Conservation (phyloP, 768 basidiomycete genomes). For the Udeniomyces megalosporus region DNA sequence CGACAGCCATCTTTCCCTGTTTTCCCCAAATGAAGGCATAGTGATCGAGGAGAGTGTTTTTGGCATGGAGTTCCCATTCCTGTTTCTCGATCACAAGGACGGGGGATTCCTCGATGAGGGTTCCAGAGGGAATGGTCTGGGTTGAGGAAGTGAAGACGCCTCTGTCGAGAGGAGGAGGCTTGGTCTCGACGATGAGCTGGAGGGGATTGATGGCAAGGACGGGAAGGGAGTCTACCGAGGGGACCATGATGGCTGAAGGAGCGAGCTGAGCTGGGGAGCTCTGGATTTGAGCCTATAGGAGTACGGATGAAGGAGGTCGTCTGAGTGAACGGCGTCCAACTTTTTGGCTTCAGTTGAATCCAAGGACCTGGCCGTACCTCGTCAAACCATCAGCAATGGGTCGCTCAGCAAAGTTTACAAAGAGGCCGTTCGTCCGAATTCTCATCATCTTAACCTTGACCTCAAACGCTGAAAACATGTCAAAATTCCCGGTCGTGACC, state of each 20-base stretch:
- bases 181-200: neutral
- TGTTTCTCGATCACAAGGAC: slow-evolving; percentile 55
- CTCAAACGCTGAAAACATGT: too few species aligned
- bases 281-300: neutral
- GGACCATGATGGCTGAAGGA: too few species aligned
- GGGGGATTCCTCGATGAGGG: slow-evolving; percentile 68
- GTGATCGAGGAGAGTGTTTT: slow-evolving; percentile 49
- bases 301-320: neutral
- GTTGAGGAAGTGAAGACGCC: slow-evolving; percentile 35
- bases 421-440: neutral
- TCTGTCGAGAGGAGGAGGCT: slow-evolving; percentile 10
- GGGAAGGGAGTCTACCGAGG: neutral
- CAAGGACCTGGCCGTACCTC: too few species aligned
- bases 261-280: neutral
- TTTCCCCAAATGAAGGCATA: slow-evolving; percentile 69
- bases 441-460: too few species aligned
- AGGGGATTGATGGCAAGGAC: slow-evolving; percentile 2
- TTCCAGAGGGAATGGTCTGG: slow-evolving; percentile 41
- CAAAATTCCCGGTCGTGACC: too few species aligned
- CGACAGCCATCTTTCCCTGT: slow-evolving; percentile 47
- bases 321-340: too few species aligned
- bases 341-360: too few species aligned
- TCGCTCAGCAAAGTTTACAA: neutral
- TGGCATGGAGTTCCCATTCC: slow-evolving; percentile 53
- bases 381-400: neutral